Percentiles rank a stretch among this genome's conserved stretches.
Evolutionary conservation across 1,284 basidiomycete species (phyloP).

Genomic region (Golubevia sp.): DNA sequence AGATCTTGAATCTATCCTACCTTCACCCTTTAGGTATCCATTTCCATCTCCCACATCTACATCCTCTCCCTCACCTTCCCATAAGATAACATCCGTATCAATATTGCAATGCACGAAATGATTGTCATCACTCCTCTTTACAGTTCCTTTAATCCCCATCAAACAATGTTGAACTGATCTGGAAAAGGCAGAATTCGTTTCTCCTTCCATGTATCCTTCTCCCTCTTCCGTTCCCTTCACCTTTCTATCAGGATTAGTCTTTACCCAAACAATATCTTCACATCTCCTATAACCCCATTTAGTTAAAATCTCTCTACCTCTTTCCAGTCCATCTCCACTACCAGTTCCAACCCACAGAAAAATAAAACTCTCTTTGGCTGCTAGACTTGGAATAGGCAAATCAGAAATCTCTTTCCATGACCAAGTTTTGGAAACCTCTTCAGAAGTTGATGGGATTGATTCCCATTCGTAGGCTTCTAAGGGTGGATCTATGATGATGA

Average conservation of each 20-base stretch:
- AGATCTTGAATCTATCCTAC: constrained; percentile 21
- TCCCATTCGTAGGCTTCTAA: constrained; percentile 63
- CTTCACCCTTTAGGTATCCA: neutral
- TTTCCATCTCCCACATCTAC: neutral
- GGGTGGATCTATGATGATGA: constrained; percentile 88
- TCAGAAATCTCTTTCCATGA: constrained; percentile 81
- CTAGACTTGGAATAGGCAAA: constrained; percentile 80
- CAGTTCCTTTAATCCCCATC: constrained; percentile 58
- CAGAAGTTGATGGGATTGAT: neutral
- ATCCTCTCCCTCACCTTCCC: constrained; percentile 24
- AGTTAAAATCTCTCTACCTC: constrained; percentile 84
- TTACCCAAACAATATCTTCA: constrained; percentile 97
- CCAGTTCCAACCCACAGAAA: constrained; percentile 97
- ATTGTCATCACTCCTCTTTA: constrained; percentile 40
- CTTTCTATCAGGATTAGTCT: constrained; percentile 75
- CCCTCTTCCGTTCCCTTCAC: neutral
- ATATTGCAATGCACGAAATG: constrained; percentile 59
- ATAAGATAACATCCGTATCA: constrained; percentile 57
- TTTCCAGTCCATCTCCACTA: constrained; percentile 85
- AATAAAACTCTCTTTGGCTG: constrained; percentile 80
- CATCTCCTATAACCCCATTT: constrained; percentile 95
- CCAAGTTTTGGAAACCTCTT: constrained; percentile 63
- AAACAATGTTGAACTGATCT: constrained; percentile 48
- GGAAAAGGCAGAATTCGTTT: constrained; percentile 29
- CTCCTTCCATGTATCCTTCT: too few relatives aligned